Evolutionary conservation across 108 stramenopile species (phyloP), one percentile per base, ranked within the genome.

Genomic region (Chaetoceros muelleri): DNA sequence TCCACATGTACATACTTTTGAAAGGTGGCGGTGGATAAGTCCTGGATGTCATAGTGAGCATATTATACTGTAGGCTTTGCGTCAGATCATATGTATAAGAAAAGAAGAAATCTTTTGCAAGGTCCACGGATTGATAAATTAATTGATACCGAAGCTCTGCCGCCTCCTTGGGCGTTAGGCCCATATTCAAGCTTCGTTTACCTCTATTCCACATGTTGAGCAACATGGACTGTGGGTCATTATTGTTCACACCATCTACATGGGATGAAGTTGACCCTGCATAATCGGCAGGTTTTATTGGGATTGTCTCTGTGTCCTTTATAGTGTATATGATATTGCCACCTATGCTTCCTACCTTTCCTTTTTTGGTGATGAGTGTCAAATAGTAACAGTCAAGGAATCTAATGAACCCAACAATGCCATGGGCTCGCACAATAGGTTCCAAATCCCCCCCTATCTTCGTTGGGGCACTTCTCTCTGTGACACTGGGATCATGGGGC

Each of bases 1-100:
- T 97, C 98, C 97, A 98, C 1, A 86, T 86, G 69, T 92, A 97
- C 89, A 96, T 96, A 57, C 95, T 91, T 72, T 96, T 84, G 59
- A 71, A 85, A 13, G 87, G 90, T 22, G 81, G 82, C 40, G 82
- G 90, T 22, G 82, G 93, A 60, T 80, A 86, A 7, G 87, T 84
- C 25, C 81, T 52, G 28, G 72, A 68, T 29, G 80, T 79, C 34
- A 87, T 87, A 19, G 87, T 68, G n/a, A 95, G 55, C 61, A 94
- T 88, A 61, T 97, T 96, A 57, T 95, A 85, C 63, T 99, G 98
- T 47, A 97, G 61, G 52, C 84, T 85, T 52, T 87, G 62, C 19
- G 96, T 96, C 55, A 99, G 56, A 50, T 99, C 79, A 72, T 90
- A 96, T 0, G 95, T 94, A 63, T 99, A 99, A 21, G 85, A 88